Conservation (phyloP, 495 filamentous ascomycete species). For the Hypoxylon intermedium region DNA sequence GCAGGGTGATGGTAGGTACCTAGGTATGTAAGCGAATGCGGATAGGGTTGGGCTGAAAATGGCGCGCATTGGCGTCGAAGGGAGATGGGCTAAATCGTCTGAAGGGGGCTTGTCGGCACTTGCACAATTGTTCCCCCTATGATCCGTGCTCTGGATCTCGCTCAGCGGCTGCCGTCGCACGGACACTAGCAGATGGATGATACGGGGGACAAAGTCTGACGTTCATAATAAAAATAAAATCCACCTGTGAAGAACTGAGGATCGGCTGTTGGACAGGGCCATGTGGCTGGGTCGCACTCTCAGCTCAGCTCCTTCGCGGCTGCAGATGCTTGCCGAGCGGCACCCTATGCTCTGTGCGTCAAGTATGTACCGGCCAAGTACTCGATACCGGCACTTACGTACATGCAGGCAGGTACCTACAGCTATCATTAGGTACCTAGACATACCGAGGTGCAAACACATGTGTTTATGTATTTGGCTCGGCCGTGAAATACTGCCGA, state of each 20-base stretch:
- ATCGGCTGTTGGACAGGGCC: conserved; percentile 41
- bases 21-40: conserved; percentile 19
- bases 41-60: conserved; percentile 29
- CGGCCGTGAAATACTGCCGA: conserved; percentile 6
- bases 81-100: neutral
- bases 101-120: conserved; percentile 27
- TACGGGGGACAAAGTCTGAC: conserved; percentile 9
- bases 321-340: conserved; percentile 40
- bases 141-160: conserved; percentile 22
- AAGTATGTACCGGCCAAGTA: conserved; percentile 22
- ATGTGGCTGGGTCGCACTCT: conserved; percentile 42
- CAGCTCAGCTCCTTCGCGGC: conserved; percentile 40
- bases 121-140: conserved; percentile 21
- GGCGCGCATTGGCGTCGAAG: conserved; percentile 22
- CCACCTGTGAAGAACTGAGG: conserved; percentile 28
- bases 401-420: too few relatives aligned
- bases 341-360: conserved; percentile 31
- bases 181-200: conserved; percentile 13
- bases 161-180: conserved; percentile 8
- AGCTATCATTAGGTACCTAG: neutral
- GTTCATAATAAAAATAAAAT: conserved; percentile 39
- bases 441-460: neutral
- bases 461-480: neutral
- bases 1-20: too few relatives aligned
- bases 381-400: neutral